Base-by-base conservation (phyloP, 176 grass and related monocot species). In the Phoenix dactylifera region DNA sequence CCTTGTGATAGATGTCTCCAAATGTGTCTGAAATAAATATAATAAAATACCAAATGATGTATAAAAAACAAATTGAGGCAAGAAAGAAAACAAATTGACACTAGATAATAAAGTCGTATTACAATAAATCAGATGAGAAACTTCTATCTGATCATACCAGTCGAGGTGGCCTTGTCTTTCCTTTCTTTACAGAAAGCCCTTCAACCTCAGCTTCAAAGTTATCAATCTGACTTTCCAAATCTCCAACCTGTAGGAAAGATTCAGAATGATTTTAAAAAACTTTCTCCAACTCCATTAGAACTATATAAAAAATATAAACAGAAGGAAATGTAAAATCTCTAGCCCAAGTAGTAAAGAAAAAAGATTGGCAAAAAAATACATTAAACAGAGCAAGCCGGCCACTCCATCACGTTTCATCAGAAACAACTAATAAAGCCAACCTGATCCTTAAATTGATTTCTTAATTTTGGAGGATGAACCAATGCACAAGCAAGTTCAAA, bases 151-250 rank as follows among this genome's bases (percentile, higher is more conserved):
- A 71, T 67, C 62, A 63, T 86, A 98, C 93, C 84, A 98, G 63
- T 76, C 93, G 78, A 72, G 88, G 85, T 9, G 87, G 93, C 63
- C 81, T 90, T 76, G 77, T 75, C 23, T 98, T 92, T 69, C 93
- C 93, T 62, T 98, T 98, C 74, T 89, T 98, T 59, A 98, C 83
- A 64, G 93, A 92, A 60, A 98, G 84, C 6, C 93, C 93, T 92
- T 98, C 93, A 74, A 98, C 3, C 67, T 98, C 93, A 59, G 93
- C 87, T 89, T 98, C 93, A 60, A 98, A 98, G 65, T 78, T 81
- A 77, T 98, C 93, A 26, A 98, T 89, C 65, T 98, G 93, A 64
- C 35, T 86, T 71, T 98, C 88, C 75, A 98, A 89, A 89, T 98
- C 93, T 56, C 79, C 80, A 61, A 98, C 93, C 93, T 98, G 73